These are phyloP conservation scores for Phytophthora macrochlamydospora DNA, from an alignment of 352 stramenopile species.

Conservation along the genomic window DNA sequence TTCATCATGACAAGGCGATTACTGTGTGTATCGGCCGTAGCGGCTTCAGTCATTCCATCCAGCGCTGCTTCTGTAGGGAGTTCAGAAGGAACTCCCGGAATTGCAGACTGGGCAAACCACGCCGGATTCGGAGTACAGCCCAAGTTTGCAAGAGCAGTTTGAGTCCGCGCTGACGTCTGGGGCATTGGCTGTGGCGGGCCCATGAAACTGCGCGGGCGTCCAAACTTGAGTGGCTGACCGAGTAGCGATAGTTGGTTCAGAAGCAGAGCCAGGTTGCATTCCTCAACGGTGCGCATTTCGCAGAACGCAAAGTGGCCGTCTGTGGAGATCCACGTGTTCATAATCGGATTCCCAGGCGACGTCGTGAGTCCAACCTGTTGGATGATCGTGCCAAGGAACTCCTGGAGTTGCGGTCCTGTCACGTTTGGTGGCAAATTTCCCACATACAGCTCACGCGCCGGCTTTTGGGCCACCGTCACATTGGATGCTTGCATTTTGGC, in stretches of 20 bases:
- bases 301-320: conserved; percentile 89
- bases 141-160: conserved; percentile 82
- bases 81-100: conserved; percentile 14
- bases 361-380: conserved; percentile 82
- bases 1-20: conserved; percentile 82
- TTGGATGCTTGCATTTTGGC: conserved; percentile 88
- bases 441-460: conserved; percentile 83
- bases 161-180: conserved; percentile 61
- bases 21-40: not conserved
- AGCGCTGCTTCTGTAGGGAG: conserved; percentile 2
- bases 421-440: conserved; percentile 86
- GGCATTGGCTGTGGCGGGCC: conserved; percentile 83
- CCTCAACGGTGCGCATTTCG: conserved; percentile 87
- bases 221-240: conserved; percentile 87
- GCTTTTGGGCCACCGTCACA: conserved; percentile 79
- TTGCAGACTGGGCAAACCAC: conserved; percentile 64
- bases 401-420: conserved; percentile 81
- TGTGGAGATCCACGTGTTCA: conserved; percentile 87
- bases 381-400: conserved; percentile 89
- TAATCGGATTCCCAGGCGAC: conserved; percentile 81
- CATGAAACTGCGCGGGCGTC: conserved; percentile 82
- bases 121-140: conserved; percentile 81
- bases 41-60: not conserved
- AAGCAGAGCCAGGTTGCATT: conserved; percentile 86
- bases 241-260: conserved; percentile 83